phyloP scores from a whole-genome alignment of 768 basidiomycete genomes.

The Cubamyces sp. region DNA sequence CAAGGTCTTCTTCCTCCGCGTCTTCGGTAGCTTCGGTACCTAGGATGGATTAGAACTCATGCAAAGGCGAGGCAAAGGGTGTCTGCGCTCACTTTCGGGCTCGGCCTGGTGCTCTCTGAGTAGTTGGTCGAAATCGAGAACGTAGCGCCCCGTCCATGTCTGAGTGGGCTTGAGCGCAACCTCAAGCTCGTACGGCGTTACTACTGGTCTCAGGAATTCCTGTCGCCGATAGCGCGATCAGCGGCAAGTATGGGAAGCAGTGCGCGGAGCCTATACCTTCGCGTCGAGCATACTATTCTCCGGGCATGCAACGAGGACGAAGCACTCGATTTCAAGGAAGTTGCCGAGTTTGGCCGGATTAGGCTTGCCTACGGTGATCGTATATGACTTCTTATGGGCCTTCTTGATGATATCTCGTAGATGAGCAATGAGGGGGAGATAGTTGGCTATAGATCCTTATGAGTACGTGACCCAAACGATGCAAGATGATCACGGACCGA shows the following conservation, averaged over 20 bases:
- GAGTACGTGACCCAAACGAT: background rate
- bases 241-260: background rate
- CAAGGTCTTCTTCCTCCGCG: conserved; percentile 54
- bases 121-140: conserved; percentile 74
- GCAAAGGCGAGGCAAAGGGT: background rate
- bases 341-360: conserved; percentile 95
- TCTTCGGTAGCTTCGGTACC: background rate
- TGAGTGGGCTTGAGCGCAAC: conserved; percentile 73
- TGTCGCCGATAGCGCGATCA: conserved; percentile 33
- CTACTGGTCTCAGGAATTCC: conserved; percentile 90
- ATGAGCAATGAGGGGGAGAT: conserved; percentile 82
- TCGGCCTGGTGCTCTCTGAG: conserved; percentile 42
- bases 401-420: conserved; percentile 71
- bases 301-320: conserved; percentile 91
- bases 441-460: conserved; percentile 59
- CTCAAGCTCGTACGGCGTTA: conserved; percentile 92
- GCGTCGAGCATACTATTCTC: conserved; percentile 86
- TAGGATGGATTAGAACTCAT: conserved; percentile 10
- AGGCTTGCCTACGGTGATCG: conserved; percentile 92
- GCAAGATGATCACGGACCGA: conserved; percentile 53
- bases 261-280: conserved; percentile 46
- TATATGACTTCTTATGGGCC: conserved; percentile 88
- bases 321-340: conserved; percentile 95
- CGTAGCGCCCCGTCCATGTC: conserved; percentile 77
- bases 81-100: conserved; percentile 1